phyloP scores from a whole-genome alignment of 1,284 basidiomycete species.

The Schizophyllum amplum region DNA sequence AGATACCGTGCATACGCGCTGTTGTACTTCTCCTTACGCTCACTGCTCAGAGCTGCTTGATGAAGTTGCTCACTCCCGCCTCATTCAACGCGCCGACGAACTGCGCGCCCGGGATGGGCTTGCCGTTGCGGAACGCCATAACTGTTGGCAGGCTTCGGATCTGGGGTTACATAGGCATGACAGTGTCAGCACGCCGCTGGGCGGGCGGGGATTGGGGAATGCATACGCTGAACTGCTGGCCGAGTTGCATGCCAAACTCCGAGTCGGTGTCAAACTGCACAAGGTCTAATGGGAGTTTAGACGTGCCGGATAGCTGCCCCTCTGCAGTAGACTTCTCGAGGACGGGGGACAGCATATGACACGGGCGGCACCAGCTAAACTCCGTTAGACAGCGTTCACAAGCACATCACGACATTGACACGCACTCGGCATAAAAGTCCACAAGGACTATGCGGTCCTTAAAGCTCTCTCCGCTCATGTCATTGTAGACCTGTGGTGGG shows the following conservation, averaged over 20 bases:
- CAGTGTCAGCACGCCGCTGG: neutral
- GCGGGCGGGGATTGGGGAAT: neutral
- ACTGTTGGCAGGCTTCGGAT: conserved; percentile 64
- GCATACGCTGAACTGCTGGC: conserved; percentile 37
- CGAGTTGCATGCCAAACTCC: conserved; percentile 42
- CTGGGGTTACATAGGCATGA: conserved; percentile 24
- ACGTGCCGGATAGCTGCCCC: conserved; percentile 39
- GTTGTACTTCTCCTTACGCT: neutral
- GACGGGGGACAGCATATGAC: conserved; percentile 59
- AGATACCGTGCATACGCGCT: conserved; percentile 2
- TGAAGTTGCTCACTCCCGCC: conserved; percentile 38
- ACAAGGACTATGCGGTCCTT: conserved; percentile 54
- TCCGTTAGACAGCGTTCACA: conserved; percentile 7
- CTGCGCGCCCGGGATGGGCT: conserved; percentile 30
- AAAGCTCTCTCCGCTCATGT: conserved; percentile 13
- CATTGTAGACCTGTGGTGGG: neutral
- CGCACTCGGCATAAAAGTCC: conserved; percentile 73
- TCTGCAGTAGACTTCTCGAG: conserved; percentile 45
- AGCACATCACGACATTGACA: conserved; percentile 11
- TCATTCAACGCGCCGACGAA: conserved; percentile 58
- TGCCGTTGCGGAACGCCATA: conserved; percentile 57
- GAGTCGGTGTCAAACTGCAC: conserved; percentile 62
- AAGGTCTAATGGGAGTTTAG: conserved; percentile 46
- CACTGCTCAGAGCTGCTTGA: conserved; percentile 29
- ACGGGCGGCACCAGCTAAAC: conserved; percentile 67